Evolutionary conservation across 495 filamentous ascomycete genomes (phyloP), one percentile per base, ranked within the genome.

Genomic region (Penicillium salamii): DNA sequence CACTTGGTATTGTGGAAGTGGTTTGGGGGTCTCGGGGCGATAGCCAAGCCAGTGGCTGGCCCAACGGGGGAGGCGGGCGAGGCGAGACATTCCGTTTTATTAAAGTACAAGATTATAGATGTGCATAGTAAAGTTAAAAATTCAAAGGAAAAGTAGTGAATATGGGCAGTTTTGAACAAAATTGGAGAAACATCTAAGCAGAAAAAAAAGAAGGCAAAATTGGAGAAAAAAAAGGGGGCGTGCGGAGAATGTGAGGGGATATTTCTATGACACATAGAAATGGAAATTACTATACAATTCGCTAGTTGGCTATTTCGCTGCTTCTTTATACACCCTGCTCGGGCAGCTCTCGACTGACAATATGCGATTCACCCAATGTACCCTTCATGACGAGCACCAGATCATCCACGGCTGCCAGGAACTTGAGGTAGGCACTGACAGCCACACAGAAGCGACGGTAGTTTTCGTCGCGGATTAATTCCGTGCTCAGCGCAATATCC

Each of bases 301-400:
- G n/a, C n/a, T n/a, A n/a, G n/a, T n/a, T n/a, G n/a, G n/a, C 7
- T 43, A 33, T 17, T 45, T 46, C 7, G 31, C 13, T 3, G 17
- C 19, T 18, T 20, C 20, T 23, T 35, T 55, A 63, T 49, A 63
- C 57, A 38, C 21, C 8, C 12, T 48, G 28, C 24, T 58, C 50
- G 13, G 53, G 45, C 46, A 65, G 28, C 5, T 59, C 59, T 7
- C 61, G 58, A 18, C 51, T 57, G 14, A 75, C 64, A 32, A 75
- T 53, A 52, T 75, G 71, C 9, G 69, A 60, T 62, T 75, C 71
- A 1, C 71, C 71, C 35, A 75, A 45, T 0, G 61, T 64, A 8
- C 64, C 69, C 55, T 75, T 75, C 42, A 72, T 53, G 8, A 70
- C 66, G 21, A 75, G 54, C n/a, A 72, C 68, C 47, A 75, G 32